Percentiles rank a stretch among this genome's conserved stretches.
phyloP scores from a whole-genome alignment of 2,329 filamentous ascomycete genomes.

The Hypoxylon sp. region DNA sequence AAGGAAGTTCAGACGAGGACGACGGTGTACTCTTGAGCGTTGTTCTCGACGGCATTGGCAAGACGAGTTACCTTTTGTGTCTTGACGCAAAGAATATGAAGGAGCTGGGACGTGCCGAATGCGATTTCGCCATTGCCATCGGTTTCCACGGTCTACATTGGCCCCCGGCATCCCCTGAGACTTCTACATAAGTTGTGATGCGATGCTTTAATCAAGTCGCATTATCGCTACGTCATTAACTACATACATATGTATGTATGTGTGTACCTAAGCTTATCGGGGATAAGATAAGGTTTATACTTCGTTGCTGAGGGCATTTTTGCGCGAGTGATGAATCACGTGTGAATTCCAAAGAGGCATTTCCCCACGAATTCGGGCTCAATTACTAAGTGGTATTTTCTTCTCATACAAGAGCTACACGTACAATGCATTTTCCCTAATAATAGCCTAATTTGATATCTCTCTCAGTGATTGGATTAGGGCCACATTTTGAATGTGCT shows the following conservation, averaged over 20 bases:
- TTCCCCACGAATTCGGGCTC: not conserved
- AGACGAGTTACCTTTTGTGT: conserved; percentile 76
- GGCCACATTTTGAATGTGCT: conserved; percentile 5
- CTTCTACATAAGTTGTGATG: not conserved
- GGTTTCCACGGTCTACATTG: conserved; percentile 75
- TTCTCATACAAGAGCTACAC: not conserved
- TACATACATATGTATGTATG: too few species aligned
- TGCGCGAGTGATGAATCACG: not conserved
- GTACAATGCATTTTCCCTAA: not conserved
- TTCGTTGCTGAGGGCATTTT: too few species aligned
- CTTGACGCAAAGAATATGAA: conserved; percentile 74
- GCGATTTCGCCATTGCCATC: conserved; percentile 71
- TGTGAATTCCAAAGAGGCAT: not conserved
- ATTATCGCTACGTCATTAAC: too few species aligned
- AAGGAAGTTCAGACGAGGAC: conserved; percentile 67
- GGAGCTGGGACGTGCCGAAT: conserved; percentile 76
- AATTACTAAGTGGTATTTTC: not conserved
- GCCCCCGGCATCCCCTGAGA: conserved; percentile 3
- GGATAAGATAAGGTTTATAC: too few species aligned
- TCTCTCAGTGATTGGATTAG: conserved; percentile 2
- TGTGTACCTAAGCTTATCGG: too few species aligned
- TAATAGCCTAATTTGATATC: not conserved
- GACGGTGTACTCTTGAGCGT: conserved; percentile 60
- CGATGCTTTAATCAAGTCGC: too few species aligned
- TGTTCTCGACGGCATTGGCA: conserved; percentile 72